Conservation (phyloP, 768 basidiomycete species). For the Tylopilus sp. region DNA sequence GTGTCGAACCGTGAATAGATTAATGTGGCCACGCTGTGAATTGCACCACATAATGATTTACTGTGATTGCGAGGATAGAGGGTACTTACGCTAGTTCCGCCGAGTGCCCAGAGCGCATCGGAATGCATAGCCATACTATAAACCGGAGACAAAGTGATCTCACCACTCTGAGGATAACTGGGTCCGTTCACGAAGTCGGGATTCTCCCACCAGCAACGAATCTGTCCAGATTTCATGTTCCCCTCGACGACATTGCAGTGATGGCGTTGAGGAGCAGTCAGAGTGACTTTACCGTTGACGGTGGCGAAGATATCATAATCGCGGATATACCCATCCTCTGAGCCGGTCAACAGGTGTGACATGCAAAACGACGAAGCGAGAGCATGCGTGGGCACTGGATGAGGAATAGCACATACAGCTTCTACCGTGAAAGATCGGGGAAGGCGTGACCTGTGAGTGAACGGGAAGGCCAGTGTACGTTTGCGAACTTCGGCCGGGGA, state of each 20-base stretch:
- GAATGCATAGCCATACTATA: slow-evolving; percentile 90
- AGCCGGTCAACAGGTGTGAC: slow-evolving; percentile 86
- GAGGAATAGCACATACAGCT: slow-evolving; percentile 87
- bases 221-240: slow-evolving; percentile 83
- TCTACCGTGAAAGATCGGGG: slow-evolving; percentile 82
- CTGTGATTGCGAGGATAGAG: slow-evolving; percentile 14
- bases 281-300: slow-evolving; percentile 81
- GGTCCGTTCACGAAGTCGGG: slow-evolving; percentile 23
- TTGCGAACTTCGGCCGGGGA: slow-evolving; percentile 58
- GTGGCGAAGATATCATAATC: slow-evolving; percentile 89
- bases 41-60: slow-evolving; percentile 16
- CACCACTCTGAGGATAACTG: slow-evolving; percentile 42
- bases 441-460: slow-evolving; percentile 24
- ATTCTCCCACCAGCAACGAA: slow-evolving; percentile 92
- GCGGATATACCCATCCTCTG: slow-evolving; percentile 90
- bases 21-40: slow-evolving; percentile 80
- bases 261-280: slow-evolving; percentile 85
- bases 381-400: slow-evolving; percentile 85
- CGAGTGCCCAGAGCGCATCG: slow-evolving; percentile 89
- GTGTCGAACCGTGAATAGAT: slow-evolving; percentile 90
- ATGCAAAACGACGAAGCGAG: slow-evolving; percentile 83
- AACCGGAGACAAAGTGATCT: slow-evolving; percentile 62
- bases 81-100: slow-evolving; percentile 75
- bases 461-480: slow-evolving; percentile 37
- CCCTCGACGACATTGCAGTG: slow-evolving; percentile 91